Percentiles rank a stretch among this genome's conserved stretches.
Conservation (phyloP, 495 filamentous ascomycete species). For the Xylaria venustula region DNA sequence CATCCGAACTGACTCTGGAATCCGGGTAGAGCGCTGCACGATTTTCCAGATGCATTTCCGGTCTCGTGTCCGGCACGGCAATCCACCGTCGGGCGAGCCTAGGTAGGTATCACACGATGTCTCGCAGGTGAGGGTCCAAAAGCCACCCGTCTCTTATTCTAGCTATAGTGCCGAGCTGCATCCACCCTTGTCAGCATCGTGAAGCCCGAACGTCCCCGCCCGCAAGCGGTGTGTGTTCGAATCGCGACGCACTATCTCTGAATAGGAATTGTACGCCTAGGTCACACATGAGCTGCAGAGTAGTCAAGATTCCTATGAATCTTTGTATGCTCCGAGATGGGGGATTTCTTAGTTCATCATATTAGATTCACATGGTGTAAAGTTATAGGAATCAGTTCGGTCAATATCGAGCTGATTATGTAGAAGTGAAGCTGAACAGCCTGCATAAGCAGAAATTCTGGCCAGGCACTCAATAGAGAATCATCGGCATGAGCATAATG, state of each 20-base stretch:
- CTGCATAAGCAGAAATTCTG: background rate
- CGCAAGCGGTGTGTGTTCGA: too few species aligned
- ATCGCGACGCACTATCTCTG: too few species aligned
- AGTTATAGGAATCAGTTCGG: background rate
- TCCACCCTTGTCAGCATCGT: background rate
- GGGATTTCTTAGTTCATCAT: too few species aligned
- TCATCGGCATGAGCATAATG: background rate
- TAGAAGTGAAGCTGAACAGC: background rate
- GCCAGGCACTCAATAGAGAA: background rate
- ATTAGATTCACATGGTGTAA: too few species aligned
- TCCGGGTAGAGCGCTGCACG: background rate
- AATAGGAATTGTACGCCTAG: too few species aligned
- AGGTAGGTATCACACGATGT: background rate
- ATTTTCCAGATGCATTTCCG: background rate
- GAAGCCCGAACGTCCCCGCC: background rate
- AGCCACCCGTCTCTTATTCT: background rate
- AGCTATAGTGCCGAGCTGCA: background rate
- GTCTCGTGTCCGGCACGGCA: background rate
- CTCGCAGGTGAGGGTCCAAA: background rate
- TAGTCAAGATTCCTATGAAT: too few species aligned
- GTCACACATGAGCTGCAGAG: too few species aligned
- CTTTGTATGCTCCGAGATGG: too few species aligned
- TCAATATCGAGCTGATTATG: background rate
- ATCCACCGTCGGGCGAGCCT: background rate
- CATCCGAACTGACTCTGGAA: background rate